phyloP scores from a whole-genome alignment of 352 stramenopile species.

The Peronospora tabacina region DNA sequence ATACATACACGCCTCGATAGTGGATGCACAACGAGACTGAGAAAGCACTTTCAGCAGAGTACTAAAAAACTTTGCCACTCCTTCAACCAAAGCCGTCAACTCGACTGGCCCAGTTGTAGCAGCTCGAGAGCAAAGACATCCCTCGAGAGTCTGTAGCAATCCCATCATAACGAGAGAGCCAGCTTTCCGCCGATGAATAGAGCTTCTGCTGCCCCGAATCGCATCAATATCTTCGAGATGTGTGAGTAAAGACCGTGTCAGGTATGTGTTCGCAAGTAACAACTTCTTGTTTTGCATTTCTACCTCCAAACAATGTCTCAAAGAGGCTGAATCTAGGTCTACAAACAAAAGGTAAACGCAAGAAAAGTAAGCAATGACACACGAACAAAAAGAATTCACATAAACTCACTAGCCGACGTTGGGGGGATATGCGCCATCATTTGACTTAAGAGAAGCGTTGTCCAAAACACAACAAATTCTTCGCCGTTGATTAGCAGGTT shows the following conservation, averaged over 20 bases:
- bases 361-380: constrained; percentile 4
- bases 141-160: constrained; percentile 87
- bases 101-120: constrained; percentile 77
- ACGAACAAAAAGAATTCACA: not conserved
- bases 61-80: constrained; percentile 70
- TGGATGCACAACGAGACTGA: constrained; percentile 82
- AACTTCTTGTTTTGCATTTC: constrained; percentile 69
- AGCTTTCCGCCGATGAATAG: constrained; percentile 5
- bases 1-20: constrained; percentile 69
- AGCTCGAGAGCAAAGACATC: constrained; percentile 80
- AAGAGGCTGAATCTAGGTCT: constrained; percentile 44
- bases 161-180: constrained; percentile 88
- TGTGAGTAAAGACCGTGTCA: constrained; percentile 54
- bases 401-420: constrained; percentile 39
- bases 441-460: constrained; percentile 54
- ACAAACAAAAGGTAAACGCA: not conserved
- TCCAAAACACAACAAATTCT: constrained; percentile 86
- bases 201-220: constrained; percentile 22
- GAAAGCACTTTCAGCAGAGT: constrained; percentile 86
- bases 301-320: constrained; percentile 60
- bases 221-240: constrained; percentile 56
- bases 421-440: constrained; percentile 46
- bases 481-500: constrained; percentile 73
- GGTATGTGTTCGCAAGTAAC: constrained; percentile 63
- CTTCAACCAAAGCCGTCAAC: constrained; percentile 51